phyloP scores from a whole-genome alignment of 2,329 filamentous ascomycete species.

The Endothia cerciana region DNA sequence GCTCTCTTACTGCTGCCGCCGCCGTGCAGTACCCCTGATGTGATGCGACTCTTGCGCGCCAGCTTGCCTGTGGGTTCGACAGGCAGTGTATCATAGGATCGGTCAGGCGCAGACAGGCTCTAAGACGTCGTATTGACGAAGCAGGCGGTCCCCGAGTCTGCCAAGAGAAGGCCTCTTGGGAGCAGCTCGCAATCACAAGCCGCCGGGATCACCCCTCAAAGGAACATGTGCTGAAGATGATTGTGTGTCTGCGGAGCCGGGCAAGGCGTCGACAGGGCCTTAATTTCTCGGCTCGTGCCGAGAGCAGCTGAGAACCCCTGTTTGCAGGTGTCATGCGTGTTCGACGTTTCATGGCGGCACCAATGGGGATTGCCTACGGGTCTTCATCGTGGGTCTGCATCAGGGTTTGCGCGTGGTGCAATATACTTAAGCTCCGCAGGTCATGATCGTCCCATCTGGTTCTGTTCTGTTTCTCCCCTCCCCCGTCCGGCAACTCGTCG shows the following conservation, averaged over 20 bases:
- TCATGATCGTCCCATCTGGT: constrained; percentile 11
- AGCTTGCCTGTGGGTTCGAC: too few species aligned
- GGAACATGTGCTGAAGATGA: not conserved
- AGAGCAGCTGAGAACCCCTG: constrained; percentile 14
- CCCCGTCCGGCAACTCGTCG: constrained; percentile 14
- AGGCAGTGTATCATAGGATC: too few species aligned
- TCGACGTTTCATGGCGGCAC: constrained; percentile 2
- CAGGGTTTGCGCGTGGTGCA: constrained; percentile 2
- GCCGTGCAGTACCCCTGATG: too few species aligned
- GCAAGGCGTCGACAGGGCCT: constrained; percentile 18
- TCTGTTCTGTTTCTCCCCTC: constrained; percentile 7
- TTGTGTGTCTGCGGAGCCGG: constrained; percentile 22
- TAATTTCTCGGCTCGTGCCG: constrained; percentile 29
- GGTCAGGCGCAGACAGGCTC: too few species aligned
- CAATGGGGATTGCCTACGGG: not conserved
- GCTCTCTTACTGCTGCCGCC: too few species aligned
- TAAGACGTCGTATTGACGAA: not conserved
- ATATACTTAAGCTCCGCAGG: constrained; percentile 10
- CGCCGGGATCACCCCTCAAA: not conserved
- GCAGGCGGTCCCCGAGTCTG: too few species aligned
- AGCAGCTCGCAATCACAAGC: not conserved
- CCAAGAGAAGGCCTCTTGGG: not conserved
- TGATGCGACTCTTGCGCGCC: too few species aligned
- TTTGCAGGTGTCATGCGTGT: not conserved
- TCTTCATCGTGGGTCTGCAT: not conserved